Conservation (phyloP, 176 grass and related monocot genomes). For the Oryza rufipogon region DNA sequence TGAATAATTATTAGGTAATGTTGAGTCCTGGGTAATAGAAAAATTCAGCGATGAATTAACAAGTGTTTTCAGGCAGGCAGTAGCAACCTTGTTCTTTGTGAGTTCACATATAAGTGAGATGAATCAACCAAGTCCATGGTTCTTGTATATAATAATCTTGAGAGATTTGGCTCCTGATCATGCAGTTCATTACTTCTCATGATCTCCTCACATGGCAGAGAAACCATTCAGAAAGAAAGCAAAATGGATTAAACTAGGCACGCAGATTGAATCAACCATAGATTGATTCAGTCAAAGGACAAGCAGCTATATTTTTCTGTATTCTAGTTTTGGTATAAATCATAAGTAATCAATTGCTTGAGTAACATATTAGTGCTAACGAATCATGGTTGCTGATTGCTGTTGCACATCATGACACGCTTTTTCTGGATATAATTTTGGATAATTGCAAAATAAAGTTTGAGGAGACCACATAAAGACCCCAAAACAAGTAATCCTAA, state of each 20-base stretch:
- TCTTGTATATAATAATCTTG: neutral
- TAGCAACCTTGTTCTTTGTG: neutral
- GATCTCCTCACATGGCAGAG: neutral
- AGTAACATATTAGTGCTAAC: neutral
- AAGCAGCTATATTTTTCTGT: neutral
- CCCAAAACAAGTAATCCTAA: neutral
- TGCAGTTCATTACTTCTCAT: neutral
- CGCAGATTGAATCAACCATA: neutral
- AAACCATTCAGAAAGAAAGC: neutral
- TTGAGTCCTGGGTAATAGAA: constrained; percentile 8
- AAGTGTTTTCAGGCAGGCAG: neutral
- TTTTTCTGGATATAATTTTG: neutral
- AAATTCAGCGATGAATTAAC: neutral
- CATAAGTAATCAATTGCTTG: neutral
- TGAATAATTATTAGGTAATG: neutral
- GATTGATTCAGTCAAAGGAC: neutral
- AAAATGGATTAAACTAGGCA: constrained; percentile 6
- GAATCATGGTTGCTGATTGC: neutral
- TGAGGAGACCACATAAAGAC: neutral
- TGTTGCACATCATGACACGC: neutral
- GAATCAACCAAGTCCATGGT: constrained; percentile 11
- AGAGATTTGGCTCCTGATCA: constrained; percentile 8
- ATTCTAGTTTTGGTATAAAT: neutral
- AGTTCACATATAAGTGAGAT: neutral
- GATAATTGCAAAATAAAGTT: neutral